Evolutionary conservation across 2,329 filamentous ascomycete species (phyloP), one percentile per base, ranked within the genome.

Genomic region (Cryphonectria parasitica): DNA sequence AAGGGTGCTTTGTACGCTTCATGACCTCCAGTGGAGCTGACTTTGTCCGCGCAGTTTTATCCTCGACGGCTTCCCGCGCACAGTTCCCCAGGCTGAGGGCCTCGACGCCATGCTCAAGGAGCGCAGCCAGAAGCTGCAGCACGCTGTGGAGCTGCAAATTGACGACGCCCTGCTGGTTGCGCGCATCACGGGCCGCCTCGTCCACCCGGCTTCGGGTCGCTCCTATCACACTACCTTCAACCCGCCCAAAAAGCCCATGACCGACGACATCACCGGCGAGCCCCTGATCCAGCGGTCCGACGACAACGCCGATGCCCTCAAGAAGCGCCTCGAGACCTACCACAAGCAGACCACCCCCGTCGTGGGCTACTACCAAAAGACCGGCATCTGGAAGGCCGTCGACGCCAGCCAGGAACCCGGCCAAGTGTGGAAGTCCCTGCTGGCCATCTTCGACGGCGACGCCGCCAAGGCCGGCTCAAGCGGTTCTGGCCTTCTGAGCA

Each of bases 141-240:
- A 98, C 84, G 96, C 95, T 73, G 87, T 99, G 72, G 95, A 99
- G 87, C 92, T 99, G 76, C 90, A 98, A 84, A 98, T 99, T 79
- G 95, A 98, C 83, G 96, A 98, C 81, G 88, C 89, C 58, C 91
- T 99, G 71, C 90, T 99, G 72, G 95, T 99, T 73, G 91, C 95
- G 76, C 93, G 96, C 79, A 98, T 99, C 83, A 99, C 96, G 73
- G 96, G 96, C 78, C 95, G 96, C 78, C 88, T 99, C 73, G 87
- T 99, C 77, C 96, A 99, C 88, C 95, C 95, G 71, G 95, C 95
- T 67, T 98, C 95, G 69, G 96, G 96, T 75, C 94, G 96, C 79
- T 94, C 93, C 76, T 99, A 99, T 87, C 96, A 99, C 90, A 96
- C 92, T 84, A 92, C 96, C 82, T 99, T 99, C 91, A 98, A 98